Conservation (phyloP, 306 rosid genomes). For the Gastrolobium bilobum region DNA sequence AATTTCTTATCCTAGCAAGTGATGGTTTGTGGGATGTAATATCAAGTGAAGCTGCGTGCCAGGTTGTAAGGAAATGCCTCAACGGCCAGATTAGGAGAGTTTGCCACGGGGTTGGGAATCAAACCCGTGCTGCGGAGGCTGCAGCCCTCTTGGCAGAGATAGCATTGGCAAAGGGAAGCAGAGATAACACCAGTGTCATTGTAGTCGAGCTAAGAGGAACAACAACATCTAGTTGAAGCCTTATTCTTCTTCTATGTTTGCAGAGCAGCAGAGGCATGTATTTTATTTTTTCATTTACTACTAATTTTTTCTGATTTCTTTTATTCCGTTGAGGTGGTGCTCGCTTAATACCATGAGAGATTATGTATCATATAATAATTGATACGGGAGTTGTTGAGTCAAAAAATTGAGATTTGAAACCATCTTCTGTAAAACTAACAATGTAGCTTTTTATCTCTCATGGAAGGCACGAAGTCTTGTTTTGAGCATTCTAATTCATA, state of each 20-base stretch:
- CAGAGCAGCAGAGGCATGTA: background rate
- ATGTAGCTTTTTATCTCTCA: background rate
- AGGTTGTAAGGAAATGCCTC: slow-evolving; percentile 72
- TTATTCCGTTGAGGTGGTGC: too few species aligned
- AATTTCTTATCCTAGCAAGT: slow-evolving; percentile 83
- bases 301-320: too few species aligned
- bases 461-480: background rate
- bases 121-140: slow-evolving; percentile 66
- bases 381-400: too few species aligned
- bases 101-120: slow-evolving; percentile 35
- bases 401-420: background rate
- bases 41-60: slow-evolving; percentile 73
- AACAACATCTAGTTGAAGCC: slow-evolving; percentile 40
- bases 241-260: background rate
- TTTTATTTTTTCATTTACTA: background rate
- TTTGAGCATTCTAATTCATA: background rate
- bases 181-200: slow-evolving; percentile 86
- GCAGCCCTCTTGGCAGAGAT: slow-evolving; percentile 70
- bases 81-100: slow-evolving; percentile 51
- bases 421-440: background rate
- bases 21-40: slow-evolving; percentile 95
- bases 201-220: slow-evolving; percentile 73
- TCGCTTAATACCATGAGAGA: too few species aligned
- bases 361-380: too few species aligned
- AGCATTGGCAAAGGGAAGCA: slow-evolving; percentile 85